Evolutionary conservation across 164 flowering plant genomes (phyloP).

Genomic region (Macadamia integrifolia): DNA sequence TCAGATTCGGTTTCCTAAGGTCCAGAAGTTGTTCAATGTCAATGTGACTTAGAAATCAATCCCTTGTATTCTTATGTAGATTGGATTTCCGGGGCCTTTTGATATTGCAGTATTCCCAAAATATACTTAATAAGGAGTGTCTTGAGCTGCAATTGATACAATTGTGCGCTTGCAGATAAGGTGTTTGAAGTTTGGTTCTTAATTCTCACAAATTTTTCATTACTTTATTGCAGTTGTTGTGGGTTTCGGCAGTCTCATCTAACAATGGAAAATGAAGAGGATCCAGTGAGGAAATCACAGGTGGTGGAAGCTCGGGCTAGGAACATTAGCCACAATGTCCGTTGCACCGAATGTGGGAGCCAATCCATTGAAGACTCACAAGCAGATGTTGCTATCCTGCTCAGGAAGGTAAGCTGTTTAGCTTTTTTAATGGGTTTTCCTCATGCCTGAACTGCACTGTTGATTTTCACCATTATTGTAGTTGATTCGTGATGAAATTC

Average conservation of each 20-base stretch:
- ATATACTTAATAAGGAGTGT: no score
- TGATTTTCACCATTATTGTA: constrained; percentile 15
- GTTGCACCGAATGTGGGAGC: constrained; percentile 95
- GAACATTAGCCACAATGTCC: constrained; percentile 89
- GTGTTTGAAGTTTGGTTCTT: not conserved
- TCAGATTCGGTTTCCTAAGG: no score
- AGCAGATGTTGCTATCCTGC: constrained; percentile 91
- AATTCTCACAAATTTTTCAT: no score
- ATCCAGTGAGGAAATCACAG: constrained; percentile 48
- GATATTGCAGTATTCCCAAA: no score
- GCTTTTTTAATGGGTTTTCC: not conserved
- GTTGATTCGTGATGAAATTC: constrained; percentile 91
- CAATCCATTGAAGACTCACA: constrained; percentile 97
- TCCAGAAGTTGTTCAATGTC: no score
- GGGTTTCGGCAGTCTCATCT: not conserved
- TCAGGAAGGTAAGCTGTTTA: constrained; percentile 58
- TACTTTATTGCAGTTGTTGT: constrained; percentile 1
- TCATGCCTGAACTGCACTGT: not conserved
- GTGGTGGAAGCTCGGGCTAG: constrained; percentile 76
- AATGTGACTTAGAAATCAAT: no score
- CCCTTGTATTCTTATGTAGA: no score
- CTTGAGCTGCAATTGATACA: no score
- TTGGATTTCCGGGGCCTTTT: no score
- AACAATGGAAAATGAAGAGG: constrained; percentile 55
- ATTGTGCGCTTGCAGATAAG: not conserved